phyloP scores from a whole-genome alignment of 2,329 filamentous ascomycete species.

The Leptographium wingfieldii region DNA sequence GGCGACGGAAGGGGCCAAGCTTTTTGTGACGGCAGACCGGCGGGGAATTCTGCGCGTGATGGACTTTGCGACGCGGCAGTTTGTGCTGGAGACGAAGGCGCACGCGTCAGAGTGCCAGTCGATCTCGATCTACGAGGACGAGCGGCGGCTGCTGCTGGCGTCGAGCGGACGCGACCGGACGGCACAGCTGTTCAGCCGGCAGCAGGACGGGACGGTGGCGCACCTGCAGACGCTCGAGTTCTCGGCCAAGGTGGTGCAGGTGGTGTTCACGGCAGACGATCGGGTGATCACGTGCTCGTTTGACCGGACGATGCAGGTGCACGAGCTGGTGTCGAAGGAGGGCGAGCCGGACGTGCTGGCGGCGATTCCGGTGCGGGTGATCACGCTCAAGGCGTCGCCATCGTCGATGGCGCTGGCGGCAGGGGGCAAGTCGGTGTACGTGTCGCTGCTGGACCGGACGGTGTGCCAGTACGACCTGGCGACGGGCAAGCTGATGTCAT shows the following conservation, averaged over 20 bases:
- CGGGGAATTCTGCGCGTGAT: slow-evolving; percentile 68
- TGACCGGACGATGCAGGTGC: slow-evolving; percentile 75
- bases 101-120: slow-evolving; percentile 78
- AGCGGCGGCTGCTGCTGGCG: slow-evolving; percentile 55
- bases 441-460: slow-evolving; percentile 48
- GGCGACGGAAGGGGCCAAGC: slow-evolving; percentile 46
- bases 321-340: slow-evolving; percentile 63
- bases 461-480: slow-evolving; percentile 49
- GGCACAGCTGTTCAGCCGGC: slow-evolving; percentile 72
- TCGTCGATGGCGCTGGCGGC: slow-evolving; percentile 65
- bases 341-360: slow-evolving; percentile 52
- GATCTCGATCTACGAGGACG: slow-evolving; percentile 57
- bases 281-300: slow-evolving; percentile 75
- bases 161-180: slow-evolving; percentile 81
- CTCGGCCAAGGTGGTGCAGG: slow-evolving; percentile 67
- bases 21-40: slow-evolving; percentile 74
- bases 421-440: slow-evolving; percentile 45
- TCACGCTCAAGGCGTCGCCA: slow-evolving; percentile 77
- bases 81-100: slow-evolving; percentile 63
- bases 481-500: slow-evolving; percentile 55
- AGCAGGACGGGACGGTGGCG: slow-evolving; percentile 44
- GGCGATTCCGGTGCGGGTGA: slow-evolving; percentile 63
- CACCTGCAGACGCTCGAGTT: slow-evolving; percentile 92
- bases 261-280: slow-evolving; percentile 61
- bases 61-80: slow-evolving; percentile 47